Percentiles rank a stretch among this genome's conserved stretches.
Conservation (phyloP, 805 yeast genomes). For the Cyberlindnera euphorbiae region DNA sequence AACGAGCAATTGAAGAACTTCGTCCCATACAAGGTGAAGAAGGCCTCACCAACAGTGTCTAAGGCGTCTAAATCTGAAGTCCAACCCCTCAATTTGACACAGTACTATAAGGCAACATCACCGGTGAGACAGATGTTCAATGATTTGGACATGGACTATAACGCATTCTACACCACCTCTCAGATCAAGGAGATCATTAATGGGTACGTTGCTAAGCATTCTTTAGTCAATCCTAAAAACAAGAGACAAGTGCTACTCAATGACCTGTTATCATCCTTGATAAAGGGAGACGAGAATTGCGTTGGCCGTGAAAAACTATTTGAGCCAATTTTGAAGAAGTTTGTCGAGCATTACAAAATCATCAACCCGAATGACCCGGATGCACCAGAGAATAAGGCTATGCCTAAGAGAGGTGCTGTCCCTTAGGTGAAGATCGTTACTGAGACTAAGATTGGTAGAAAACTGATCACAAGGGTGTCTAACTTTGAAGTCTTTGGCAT, state of each 20-base stretch:
- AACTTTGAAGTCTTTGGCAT: constrained; percentile 67
- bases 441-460: constrained; percentile 78
- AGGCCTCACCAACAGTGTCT: constrained; percentile 16
- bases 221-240: constrained; percentile 47
- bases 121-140: constrained; percentile 44
- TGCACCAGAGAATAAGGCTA: constrained; percentile 30
- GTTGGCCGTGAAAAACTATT: constrained; percentile 32
- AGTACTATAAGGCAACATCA: constrained; percentile 55
- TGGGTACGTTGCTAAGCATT: constrained; percentile 48
- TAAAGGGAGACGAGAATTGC: constrained; percentile 27
- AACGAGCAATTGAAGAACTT: constrained; percentile 52
- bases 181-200: constrained; percentile 53
- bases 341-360: constrained; percentile 47
- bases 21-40: constrained; percentile 50
- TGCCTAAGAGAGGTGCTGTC: constrained; percentile 53
- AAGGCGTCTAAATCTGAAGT: constrained; percentile 25
- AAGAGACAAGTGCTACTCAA: constrained; percentile 55
- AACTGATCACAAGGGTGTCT: constrained; percentile 66
- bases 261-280: constrained; percentile 42
- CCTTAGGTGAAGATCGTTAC: constrained; percentile 66
- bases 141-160: constrained; percentile 33
- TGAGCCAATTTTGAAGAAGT: constrained; percentile 40
- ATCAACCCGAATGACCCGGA: constrained; percentile 33
- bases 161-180: constrained; percentile 42
- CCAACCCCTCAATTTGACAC: constrained; percentile 40